Evolutionary conservation across 345 rosid genomes (phyloP).

Genomic region (Physaria fendleri): DNA sequence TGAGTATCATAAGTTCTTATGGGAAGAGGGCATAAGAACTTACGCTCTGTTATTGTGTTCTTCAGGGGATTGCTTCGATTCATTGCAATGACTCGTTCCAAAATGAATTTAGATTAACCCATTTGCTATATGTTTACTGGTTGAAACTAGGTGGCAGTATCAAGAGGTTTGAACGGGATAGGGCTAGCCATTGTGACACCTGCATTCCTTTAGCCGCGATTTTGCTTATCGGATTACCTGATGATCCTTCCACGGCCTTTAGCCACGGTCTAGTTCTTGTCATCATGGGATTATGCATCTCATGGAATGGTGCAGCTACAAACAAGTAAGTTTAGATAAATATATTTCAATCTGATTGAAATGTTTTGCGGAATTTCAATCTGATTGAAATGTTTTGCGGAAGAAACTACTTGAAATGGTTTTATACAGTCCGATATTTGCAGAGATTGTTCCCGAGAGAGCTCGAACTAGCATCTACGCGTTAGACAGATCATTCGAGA

Average conservation of each 20-base stretch:
- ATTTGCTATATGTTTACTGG: background rate
- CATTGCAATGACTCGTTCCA: background rate
- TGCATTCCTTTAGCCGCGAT: slow-evolving; percentile 61
- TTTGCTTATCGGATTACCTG: slow-evolving; percentile 49
- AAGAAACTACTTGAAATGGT: slow-evolving; percentile 10
- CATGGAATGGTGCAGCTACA: slow-evolving; percentile 64
- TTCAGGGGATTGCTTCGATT: background rate
- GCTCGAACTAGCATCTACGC: slow-evolving; percentile 84
- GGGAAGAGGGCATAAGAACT: background rate
- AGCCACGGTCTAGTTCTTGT: slow-evolving; percentile 43
- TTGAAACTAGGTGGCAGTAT: slow-evolving; percentile 48
- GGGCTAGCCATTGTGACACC: slow-evolving; percentile 62
- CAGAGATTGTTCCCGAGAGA: slow-evolving; percentile 85
- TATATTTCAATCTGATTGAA: background rate
- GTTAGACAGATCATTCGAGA: slow-evolving; percentile 74
- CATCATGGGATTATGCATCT: slow-evolving; percentile 49
- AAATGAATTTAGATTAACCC: background rate
- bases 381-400: background rate
- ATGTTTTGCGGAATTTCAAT: background rate
- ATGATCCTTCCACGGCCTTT: slow-evolving; percentile 51
- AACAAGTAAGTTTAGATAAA: slow-evolving; percentile 42
- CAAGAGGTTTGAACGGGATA: slow-evolving; percentile 65
- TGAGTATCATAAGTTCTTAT: background rate
- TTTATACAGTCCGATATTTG: slow-evolving; percentile 76
- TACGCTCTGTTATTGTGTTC: background rate